phyloP scores from a whole-genome alignment of 306 rosid species.

The Quercus gilva region DNA sequence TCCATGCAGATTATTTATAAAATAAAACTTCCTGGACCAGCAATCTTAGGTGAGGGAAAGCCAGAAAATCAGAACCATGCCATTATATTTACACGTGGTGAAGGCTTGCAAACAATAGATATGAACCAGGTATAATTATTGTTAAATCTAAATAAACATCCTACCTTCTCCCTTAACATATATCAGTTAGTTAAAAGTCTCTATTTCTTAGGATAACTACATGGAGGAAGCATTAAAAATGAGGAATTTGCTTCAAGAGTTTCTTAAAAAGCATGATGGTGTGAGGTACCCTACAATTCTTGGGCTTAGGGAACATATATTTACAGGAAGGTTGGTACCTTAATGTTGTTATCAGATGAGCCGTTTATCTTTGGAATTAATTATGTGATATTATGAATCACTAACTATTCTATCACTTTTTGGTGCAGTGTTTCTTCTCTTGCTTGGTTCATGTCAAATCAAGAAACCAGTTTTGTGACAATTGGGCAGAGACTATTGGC shows the following conservation, averaged over 20 bases:
- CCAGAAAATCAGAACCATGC: conserved; percentile 99
- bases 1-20: conserved; percentile 66
- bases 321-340: conserved; percentile 78
- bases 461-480: conserved; percentile 97
- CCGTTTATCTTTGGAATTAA: background rate
- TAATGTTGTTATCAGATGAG: background rate
- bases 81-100: conserved; percentile 91
- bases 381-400: conserved; percentile 2
- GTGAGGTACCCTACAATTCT: conserved; percentile 85
- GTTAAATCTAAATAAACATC: background rate
- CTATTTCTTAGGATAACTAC: conserved; percentile 70
- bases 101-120: conserved; percentile 94
- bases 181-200: conserved; percentile 13
- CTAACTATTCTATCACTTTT: conserved; percentile 34
- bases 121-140: conserved; percentile 83
- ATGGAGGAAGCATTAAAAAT: conserved; percentile 99
- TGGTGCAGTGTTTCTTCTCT: conserved; percentile 94
- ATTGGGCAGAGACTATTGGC: conserved; percentile 98
- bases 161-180: conserved; percentile 8
- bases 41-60: conserved; percentile 96
- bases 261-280: conserved; percentile 86
- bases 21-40: conserved; percentile 97
- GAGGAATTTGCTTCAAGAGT: conserved; percentile 94
- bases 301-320: conserved; percentile 96
- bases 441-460: conserved; percentile 99